Evolutionary conservation across 2,329 filamentous ascomycete species (phyloP), one percentile per base, ranked within the genome.

Genomic region (Clonostachys chloroleuca): DNA sequence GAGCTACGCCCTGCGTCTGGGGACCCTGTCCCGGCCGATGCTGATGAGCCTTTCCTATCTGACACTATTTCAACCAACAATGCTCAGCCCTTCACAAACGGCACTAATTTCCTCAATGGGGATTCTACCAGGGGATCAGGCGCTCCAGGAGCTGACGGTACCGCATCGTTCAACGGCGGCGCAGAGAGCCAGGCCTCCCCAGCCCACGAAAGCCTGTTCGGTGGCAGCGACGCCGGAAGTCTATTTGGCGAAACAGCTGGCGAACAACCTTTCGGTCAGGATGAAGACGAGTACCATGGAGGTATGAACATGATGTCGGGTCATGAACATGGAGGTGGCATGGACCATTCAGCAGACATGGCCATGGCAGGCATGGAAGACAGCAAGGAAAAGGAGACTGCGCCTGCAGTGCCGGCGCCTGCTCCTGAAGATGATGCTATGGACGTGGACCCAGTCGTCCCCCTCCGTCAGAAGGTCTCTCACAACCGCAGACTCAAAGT

Each of bases 231-330:
- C 17, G 83, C 80, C 0, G 90, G 91, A 42, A 95, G 91, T 3
- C 74, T 99, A 2, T 99, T 97, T 62, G 94, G 92, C 3, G 91
- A 95, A 54, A 86, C 71, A 10, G 67, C 71, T 13, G 63, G 84
- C 66, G 61, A 66, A 65, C 61, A 78, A 20, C 84, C 81, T 5
- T 95, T 90, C 61, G 87, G 80, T 1, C 84, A 87, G 12, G 90
- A 95, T 40, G 90, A 95, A 39, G 90, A 95, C 55, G 88, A 92
- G 53, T 91, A 95, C 55, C 85, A 84, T 4, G 74, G 84, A 47
- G 86, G 86, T 2, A 86, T 96, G 66, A 83, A 83, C 36, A 73
- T 76, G 59, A 67, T 67, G 46, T 59, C 69, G 2, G 66, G 55
- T 1, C 60, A 66, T 16, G 61, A 64, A 1, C 69, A 68, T 34